phyloP scores from a whole-genome alignment of 164 flowering plant species.

The Buxus sempervirens region DNA sequence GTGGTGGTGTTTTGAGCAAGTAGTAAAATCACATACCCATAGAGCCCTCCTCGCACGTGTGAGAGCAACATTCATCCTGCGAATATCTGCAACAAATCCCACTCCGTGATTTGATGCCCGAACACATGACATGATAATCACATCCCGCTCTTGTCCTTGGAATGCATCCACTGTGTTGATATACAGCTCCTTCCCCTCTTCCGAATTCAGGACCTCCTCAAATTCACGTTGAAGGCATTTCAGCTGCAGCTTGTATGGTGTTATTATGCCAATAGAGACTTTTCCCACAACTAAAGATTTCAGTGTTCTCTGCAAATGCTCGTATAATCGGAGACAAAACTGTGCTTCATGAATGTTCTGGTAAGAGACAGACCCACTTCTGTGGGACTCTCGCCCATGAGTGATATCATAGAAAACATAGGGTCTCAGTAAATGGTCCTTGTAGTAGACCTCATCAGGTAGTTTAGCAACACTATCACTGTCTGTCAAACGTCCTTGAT shows the following conservation, averaged over 20 bases:
- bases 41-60: slow-evolving; percentile 97
- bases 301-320: slow-evolving; percentile 77
- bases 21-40: slow-evolving; percentile 55
- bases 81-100: slow-evolving; percentile 96
- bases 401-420: slow-evolving; percentile 80
- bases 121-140: slow-evolving; percentile 97
- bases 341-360: slow-evolving; percentile 89
- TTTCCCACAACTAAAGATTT: slow-evolving; percentile 62
- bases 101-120: slow-evolving; percentile 93
- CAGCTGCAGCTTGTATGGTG: slow-evolving; percentile 93
- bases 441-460: slow-evolving; percentile 79
- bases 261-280: slow-evolving; percentile 87
- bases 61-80: slow-evolving; percentile 97
- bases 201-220: slow-evolving; percentile 68
- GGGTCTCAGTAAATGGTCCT: slow-evolving; percentile 74
- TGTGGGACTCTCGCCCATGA: slow-evolving; percentile 90
- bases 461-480: slow-evolving; percentile 70
- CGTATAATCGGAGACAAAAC: slow-evolving; percentile 75
- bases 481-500: slow-evolving; percentile 92
- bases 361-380: slow-evolving; percentile 91
- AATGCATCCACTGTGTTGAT: slow-evolving; percentile 98
- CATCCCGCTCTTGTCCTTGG: slow-evolving; percentile 99
- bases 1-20: background rate
- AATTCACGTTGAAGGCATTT: slow-evolving; percentile 90
- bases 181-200: slow-evolving; percentile 86